phyloP scores from a whole-genome alignment of 2,329 filamentous ascomycete species.

The Cercospora canescens region DNA sequence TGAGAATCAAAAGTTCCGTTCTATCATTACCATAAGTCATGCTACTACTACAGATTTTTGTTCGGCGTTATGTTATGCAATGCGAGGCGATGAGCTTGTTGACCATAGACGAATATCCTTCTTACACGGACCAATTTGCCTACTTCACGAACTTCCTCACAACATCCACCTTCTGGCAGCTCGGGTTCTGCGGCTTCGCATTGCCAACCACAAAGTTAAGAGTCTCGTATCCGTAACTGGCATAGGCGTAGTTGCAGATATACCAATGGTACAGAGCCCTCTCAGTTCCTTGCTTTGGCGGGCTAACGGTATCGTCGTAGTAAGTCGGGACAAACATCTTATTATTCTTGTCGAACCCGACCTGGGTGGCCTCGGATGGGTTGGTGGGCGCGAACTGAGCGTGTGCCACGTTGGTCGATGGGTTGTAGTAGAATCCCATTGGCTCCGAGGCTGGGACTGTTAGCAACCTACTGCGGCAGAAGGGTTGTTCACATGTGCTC shows the following conservation, averaged over 20 bases:
- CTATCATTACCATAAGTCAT: background rate
- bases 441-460: slow-evolving; percentile 17
- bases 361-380: slow-evolving; percentile 25
- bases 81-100: background rate
- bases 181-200: slow-evolving; percentile 46
- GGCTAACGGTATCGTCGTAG: slow-evolving; percentile 41
- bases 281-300: slow-evolving; percentile 29
- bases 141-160: slow-evolving; percentile 16
- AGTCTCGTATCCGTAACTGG: slow-evolving; percentile 45
- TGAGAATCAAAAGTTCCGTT: background rate
- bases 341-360: slow-evolving; percentile 44
- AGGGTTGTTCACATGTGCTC: slow-evolving; percentile 12
- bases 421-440: slow-evolving; percentile 39
- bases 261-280: slow-evolving; percentile 46
- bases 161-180: slow-evolving; percentile 46
- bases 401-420: slow-evolving; percentile 44
- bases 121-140: background rate
- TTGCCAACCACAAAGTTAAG: slow-evolving; percentile 46
- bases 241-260: slow-evolving; percentile 43
- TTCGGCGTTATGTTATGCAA: background rate
- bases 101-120: background rate
- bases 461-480: background rate
- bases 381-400: slow-evolving; percentile 41
- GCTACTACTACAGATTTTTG: background rate
- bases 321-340: slow-evolving; percentile 43